Evolutionary conservation across 208 protist species (phyloP).

Genomic region (Crithidia mellificae): DNA sequence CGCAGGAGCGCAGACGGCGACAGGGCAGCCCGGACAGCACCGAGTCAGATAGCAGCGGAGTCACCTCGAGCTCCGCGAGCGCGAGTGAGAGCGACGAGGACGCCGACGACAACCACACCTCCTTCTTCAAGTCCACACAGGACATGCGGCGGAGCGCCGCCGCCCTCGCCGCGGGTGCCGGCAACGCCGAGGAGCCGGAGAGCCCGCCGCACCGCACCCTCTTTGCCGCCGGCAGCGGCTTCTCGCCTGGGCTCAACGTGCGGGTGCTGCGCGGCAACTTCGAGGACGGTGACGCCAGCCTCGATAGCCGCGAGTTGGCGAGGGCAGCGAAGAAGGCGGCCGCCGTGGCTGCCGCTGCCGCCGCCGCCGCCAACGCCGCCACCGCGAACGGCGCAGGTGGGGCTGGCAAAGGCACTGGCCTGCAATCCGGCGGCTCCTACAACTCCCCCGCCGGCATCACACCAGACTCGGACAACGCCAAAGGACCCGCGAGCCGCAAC

Average conservation of each 20-base stretch:
- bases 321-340: background rate
- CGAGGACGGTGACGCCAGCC: conserved; percentile 27
- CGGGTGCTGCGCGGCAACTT: conserved; percentile 39
- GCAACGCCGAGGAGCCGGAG: background rate
- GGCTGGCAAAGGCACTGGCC: background rate
- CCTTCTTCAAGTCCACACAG: conserved; percentile 10
- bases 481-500: background rate
- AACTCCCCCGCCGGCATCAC: conserved; percentile 11
- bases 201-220: conserved; percentile 4
- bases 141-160: background rate
- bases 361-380: background rate
- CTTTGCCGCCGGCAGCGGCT: background rate
- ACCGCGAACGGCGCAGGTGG: background rate
- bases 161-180: background rate
- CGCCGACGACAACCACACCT: background rate
- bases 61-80: conserved; percentile 15
- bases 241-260: conserved; percentile 11
- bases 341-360: background rate
- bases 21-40: conserved; percentile 2
- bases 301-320: conserved; percentile 36
- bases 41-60: conserved; percentile 16
- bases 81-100: conserved; percentile 2
- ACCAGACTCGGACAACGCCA: conserved; percentile 10
- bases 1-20: background rate
- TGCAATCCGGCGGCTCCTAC: background rate